These are phyloP conservation scores for Crithidia bombi DNA, from an alignment of 208 protist genomes.

Conservation along the genomic window DNA sequence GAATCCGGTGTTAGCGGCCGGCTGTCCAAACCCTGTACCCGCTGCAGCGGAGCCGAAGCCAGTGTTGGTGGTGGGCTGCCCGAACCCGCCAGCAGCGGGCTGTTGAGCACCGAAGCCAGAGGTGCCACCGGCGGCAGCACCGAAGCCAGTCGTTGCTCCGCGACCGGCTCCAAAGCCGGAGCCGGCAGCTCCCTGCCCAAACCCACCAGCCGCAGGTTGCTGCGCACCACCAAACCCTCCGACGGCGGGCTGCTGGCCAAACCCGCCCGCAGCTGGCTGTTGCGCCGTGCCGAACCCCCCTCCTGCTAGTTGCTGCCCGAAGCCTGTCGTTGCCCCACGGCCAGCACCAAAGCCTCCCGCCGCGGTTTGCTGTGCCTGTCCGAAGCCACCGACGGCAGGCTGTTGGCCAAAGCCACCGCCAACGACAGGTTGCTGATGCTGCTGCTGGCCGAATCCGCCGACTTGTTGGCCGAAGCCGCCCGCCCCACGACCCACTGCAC, in stretches of 20 bases:
- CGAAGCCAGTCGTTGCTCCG: slow-evolving; percentile 24
- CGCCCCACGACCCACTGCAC: background rate
- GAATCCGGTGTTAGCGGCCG: slow-evolving; percentile 22
- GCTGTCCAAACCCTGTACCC: slow-evolving; percentile 27
- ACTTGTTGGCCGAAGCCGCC: slow-evolving; percentile 12
- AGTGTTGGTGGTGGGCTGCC: background rate
- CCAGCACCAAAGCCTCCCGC: slow-evolving; percentile 44
- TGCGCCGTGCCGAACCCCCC: slow-evolving; percentile 12
- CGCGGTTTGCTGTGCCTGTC: slow-evolving; percentile 7
- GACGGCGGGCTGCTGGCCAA: slow-evolving; percentile 26
- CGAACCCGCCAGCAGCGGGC: background rate
- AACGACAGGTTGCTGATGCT: background rate
- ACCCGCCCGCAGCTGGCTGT: slow-evolving; percentile 15
- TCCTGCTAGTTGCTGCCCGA: slow-evolving; percentile 10
- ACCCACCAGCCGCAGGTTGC: slow-evolving; percentile 22
- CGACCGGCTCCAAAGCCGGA: slow-evolving; percentile 12
- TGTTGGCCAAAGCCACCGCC: slow-evolving; percentile 48
- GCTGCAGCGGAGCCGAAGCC: background rate
- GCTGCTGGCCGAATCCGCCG: slow-evolving; percentile 28
- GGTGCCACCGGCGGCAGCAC: slow-evolving; percentile 22
- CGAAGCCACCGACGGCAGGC: slow-evolving; percentile 29
- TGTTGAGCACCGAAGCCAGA: slow-evolving; percentile 13
- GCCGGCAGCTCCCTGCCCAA: slow-evolving; percentile 26
- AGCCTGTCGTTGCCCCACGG: slow-evolving; percentile 15
- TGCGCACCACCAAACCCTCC: slow-evolving; percentile 17